Evolutionary conservation across 2,329 filamentous ascomycete genomes (phyloP).

Genomic region (Hymenoscyphus repandus): DNA sequence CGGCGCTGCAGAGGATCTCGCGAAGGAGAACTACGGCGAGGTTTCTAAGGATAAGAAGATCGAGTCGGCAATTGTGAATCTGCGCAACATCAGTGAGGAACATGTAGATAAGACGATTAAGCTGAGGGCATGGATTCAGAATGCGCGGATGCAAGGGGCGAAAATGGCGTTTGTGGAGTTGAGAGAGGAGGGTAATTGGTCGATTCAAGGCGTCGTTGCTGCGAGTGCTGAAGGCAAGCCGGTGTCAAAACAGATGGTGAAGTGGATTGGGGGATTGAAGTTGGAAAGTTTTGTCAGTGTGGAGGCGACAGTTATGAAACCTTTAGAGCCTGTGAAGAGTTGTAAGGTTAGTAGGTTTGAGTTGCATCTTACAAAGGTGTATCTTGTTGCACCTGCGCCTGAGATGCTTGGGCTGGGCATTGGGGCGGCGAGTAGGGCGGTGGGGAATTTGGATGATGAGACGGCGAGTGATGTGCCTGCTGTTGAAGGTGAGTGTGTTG

Average conservation of each 20-base stretch:
- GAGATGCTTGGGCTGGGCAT: slow-evolving; percentile 54
- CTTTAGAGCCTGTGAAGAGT: slow-evolving; percentile 83
- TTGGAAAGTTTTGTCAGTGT: slow-evolving; percentile 79
- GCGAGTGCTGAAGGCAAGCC: slow-evolving; percentile 57
- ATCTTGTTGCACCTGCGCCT: slow-evolving; percentile 63
- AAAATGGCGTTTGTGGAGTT: slow-evolving; percentile 91
- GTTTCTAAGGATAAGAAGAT: slow-evolving; percentile 53
- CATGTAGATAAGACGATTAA: slow-evolving; percentile 66
- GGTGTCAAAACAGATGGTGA: slow-evolving; percentile 86
- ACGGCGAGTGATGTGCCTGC: slow-evolving; percentile 37
- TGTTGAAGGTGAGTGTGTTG: slow-evolving; percentile 33
- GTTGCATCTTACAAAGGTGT: slow-evolving; percentile 83
- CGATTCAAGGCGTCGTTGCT: slow-evolving; percentile 75
- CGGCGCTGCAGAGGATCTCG: slow-evolving; percentile 59
- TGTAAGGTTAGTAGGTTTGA: slow-evolving; percentile 75
- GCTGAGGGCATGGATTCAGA: slow-evolving; percentile 78
- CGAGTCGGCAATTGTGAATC: slow-evolving; percentile 48
- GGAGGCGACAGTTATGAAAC: slow-evolving; percentile 75
- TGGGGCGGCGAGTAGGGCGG: slow-evolving; percentile 47
- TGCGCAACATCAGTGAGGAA: slow-evolving; percentile 59
- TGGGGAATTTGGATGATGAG: slow-evolving; percentile 56
- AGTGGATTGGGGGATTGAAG: slow-evolving; percentile 72
- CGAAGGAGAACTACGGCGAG: slow-evolving; percentile 76
- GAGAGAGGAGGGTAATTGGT: slow-evolving; percentile 67
- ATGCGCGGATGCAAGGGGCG: slow-evolving; percentile 79